Percentiles rank a stretch among this genome's conserved stretches.
These are phyloP conservation scores for Lipomyces anomalus DNA, from an alignment of 805 yeast species.

Conservation along the genomic window DNA sequence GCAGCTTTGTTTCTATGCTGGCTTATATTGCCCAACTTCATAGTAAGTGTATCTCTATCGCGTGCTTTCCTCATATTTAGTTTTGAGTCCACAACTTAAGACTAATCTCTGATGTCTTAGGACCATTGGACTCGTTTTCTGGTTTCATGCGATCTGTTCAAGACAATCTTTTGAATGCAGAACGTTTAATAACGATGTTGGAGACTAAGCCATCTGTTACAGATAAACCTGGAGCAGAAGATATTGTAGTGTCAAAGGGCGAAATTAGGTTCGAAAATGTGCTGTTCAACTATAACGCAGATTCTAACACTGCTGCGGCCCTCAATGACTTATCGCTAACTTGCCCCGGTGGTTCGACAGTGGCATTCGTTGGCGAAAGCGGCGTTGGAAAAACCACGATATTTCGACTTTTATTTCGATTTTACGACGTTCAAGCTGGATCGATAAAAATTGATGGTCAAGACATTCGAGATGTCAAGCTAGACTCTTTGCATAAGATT, in stretches of 20 bases:
- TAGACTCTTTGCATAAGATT: conserved; percentile 62
- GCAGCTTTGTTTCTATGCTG: conserved; percentile 17
- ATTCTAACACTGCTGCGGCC: conserved; percentile 55
- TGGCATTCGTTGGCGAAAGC: conserved; percentile 91
- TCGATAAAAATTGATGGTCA: conserved; percentile 57
- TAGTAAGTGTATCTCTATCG: too few relatives aligned
- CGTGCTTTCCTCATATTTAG: too few relatives aligned
- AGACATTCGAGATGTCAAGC: conserved; percentile 56
- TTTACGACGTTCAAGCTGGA: conserved; percentile 74
- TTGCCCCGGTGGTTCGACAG: conserved; percentile 74
- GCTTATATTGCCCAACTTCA: conserved; percentile 22
- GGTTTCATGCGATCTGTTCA: conserved; percentile 14
- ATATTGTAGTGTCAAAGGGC: too few relatives aligned
- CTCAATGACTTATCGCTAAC: conserved; percentile 54
- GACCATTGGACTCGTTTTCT: conserved; percentile 19
- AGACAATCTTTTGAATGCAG: conserved; percentile 20
- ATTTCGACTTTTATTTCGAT: conserved; percentile 68
- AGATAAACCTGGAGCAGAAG: conserved; percentile 10
- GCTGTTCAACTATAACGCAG: conserved; percentile 71
- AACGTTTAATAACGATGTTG: conserved; percentile 13
- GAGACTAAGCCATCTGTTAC: conserved; percentile 15
- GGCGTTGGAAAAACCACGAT: conserved; percentile 94
- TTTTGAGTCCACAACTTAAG: too few relatives aligned
- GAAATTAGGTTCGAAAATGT: conserved; percentile 56
- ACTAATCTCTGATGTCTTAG: background rate